phyloP scores from a whole-genome alignment of 306 rosid species.

The Quercus wislizeni region DNA sequence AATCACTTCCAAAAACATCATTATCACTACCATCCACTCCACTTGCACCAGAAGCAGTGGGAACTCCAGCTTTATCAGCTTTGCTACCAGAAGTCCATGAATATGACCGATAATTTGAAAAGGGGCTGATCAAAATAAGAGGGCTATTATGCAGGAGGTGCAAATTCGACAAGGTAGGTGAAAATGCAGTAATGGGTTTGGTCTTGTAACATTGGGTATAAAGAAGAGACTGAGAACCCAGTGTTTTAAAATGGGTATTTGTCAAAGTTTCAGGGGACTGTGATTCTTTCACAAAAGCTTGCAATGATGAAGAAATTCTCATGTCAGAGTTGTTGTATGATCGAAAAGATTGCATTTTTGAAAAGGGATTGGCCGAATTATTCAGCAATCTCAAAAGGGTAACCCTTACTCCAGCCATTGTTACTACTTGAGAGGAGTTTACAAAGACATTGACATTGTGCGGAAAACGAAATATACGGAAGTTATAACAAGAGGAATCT shows the following conservation, averaged over 20 bases:
- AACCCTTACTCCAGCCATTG: slow-evolving; percentile 52
- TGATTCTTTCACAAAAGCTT: slow-evolving; percentile 25
- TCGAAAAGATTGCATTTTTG: slow-evolving; percentile 20
- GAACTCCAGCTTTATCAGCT: slow-evolving; percentile 35
- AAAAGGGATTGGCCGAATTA: slow-evolving; percentile 28
- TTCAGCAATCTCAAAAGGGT: slow-evolving; percentile 33
- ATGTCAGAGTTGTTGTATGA: slow-evolving; percentile 14
- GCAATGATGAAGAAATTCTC: slow-evolving; percentile 27
- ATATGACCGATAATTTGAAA: slow-evolving; percentile 39
- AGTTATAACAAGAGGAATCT: not conserved
- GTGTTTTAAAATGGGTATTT: slow-evolving; percentile 11
- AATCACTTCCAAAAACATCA: slow-evolving; percentile 43
- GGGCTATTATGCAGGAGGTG: slow-evolving; percentile 26
- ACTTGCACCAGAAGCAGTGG: slow-evolving; percentile 47
- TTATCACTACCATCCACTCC: slow-evolving; percentile 33
- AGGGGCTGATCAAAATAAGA: slow-evolving; percentile 16
- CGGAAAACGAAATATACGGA: not conserved
- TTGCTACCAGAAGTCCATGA: slow-evolving; percentile 43
- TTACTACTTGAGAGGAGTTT: slow-evolving; percentile 20
- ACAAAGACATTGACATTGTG: slow-evolving; percentile 13
- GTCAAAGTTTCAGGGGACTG: slow-evolving; percentile 9
- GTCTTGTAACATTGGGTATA: slow-evolving; percentile 6
- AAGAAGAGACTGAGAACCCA: slow-evolving; percentile 20
- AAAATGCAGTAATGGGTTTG: slow-evolving; percentile 28
- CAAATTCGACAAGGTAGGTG: slow-evolving; percentile 26